Evolutionary conservation across 108 stramenopile species (phyloP), one percentile per base, ranked within the genome.

Genomic region (Skeletonema tropicum): DNA sequence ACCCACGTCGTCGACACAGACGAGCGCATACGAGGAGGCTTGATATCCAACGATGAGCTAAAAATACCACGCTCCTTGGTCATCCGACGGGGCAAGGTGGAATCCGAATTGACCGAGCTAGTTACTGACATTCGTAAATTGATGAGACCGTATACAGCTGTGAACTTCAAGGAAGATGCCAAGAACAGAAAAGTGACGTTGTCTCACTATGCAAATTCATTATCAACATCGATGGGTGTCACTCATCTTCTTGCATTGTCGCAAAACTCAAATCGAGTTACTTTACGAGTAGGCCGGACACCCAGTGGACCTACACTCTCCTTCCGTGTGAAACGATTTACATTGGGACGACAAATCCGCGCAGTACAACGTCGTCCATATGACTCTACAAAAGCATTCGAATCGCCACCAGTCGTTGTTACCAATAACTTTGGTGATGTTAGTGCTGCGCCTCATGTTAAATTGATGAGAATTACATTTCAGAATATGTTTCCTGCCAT

Each of bases 401-500:
- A 76, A 45, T 79, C 75, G 73, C 86, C 97, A 42, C 97, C 98
- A 9, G 81, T 98, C 31, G 97, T 99, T 13, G 99, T 99, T 31
- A 97, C 98, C 10, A 99, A 99, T 84, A 99, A 98, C 82, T 99
- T 99, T 78, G 97, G 97, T 23, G 97, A 97, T 87, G 89, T 66
- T 8, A 73, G 83, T 10, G 93, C 92, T 1, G 64, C 86, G 32
- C 95, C 94, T 7, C 97, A 99, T 60, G 90, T 99, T 48, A 98
- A 98, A 84, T 68, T 99, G 25, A 94, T 97, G 95, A 88, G 95
- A 33, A 94, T 98, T 58, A 97, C 98, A 2, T 98, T 99, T 72
- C 98, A 99, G 82, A 97, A 98, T 68, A 97, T 99, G 98, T 99
- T 99, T 73, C 98, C 98, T 45, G 89, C 98, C 1, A 97, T 99